Conservation (phyloP, 2,329 filamentous ascomycete genomes). For the Fusarium tuaranense region DNA sequence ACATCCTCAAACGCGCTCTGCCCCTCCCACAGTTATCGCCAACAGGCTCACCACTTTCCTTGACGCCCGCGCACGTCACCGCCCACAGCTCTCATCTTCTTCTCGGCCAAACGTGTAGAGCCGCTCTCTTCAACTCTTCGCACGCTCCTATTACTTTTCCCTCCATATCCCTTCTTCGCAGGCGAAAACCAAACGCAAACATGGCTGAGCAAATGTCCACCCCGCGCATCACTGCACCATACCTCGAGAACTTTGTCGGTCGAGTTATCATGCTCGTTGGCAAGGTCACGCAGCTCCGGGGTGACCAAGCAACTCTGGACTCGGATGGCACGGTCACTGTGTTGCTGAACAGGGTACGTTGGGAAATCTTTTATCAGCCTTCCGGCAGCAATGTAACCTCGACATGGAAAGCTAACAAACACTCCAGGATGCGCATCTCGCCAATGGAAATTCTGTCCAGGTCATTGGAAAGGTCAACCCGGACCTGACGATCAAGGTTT, state of each 20-base stretch:
- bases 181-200: conserved; percentile 38
- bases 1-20: conserved; percentile 28
- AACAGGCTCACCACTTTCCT: conserved; percentile 17
- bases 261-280: conserved; percentile 87
- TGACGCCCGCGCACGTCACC: neutral
- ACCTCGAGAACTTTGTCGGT: conserved; percentile 81
- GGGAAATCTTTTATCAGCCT: neutral
- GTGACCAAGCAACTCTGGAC: conserved; percentile 84
- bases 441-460: conserved; percentile 77
- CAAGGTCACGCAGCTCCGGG: conserved; percentile 84
- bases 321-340: conserved; percentile 82
- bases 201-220: conserved; percentile 78
- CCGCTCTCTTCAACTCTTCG: neutral
- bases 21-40: conserved; percentile 24
- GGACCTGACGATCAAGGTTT: conserved; percentile 78
- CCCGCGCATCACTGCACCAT: conserved; percentile 84
- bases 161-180: neutral
- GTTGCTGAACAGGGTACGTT: conserved; percentile 76
- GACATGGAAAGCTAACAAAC: conserved; percentile 12
- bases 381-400: neutral
- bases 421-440: conserved; percentile 75
- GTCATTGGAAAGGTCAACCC: conserved; percentile 84
- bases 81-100: neutral
- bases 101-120: neutral
- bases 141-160: neutral